These are phyloP conservation scores for Mucor lusitanicus DNA, from an alignment of 371 early-diverging fungal species.

Conservation along the genomic window DNA sequence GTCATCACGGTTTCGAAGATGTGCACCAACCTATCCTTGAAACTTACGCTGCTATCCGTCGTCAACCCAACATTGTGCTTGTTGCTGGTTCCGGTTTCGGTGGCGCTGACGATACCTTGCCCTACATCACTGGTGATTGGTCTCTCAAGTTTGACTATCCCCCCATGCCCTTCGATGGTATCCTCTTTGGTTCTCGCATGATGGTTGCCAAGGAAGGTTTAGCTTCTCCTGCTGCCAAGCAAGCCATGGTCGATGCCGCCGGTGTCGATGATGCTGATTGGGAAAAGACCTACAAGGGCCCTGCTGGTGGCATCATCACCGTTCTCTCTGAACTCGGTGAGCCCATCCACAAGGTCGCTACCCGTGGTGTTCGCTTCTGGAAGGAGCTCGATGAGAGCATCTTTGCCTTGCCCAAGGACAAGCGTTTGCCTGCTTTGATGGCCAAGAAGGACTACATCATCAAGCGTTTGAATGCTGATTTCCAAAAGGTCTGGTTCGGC, in stretches of 20 bases:
- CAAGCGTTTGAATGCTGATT: slow-evolving; percentile 88
- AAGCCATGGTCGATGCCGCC: slow-evolving; percentile 89
- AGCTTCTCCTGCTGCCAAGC: slow-evolving; percentile 85
- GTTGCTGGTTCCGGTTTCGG: slow-evolving; percentile 95
- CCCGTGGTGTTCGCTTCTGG: slow-evolving; percentile 93
- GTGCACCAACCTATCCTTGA: slow-evolving; percentile 93
- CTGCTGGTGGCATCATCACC: slow-evolving; percentile 91
- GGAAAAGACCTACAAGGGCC: slow-evolving; percentile 93
- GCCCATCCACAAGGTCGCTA: slow-evolving; percentile 97
- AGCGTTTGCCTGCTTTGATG: slow-evolving; percentile 78
- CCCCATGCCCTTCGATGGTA: slow-evolving; percentile 96
- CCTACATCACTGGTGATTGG: slow-evolving; percentile 97
- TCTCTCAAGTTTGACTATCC: slow-evolving; percentile 80
- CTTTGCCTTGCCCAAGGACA: slow-evolving; percentile 87
- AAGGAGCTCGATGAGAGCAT: slow-evolving; percentile 94
- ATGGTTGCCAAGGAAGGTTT: slow-evolving; percentile 94
- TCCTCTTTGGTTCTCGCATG: slow-evolving; percentile 92
- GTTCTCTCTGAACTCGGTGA: slow-evolving; percentile 95
- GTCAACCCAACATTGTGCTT: slow-evolving; percentile 83
- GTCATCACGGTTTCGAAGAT: slow-evolving; percentile 97
- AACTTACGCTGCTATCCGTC: slow-evolving; percentile 91
- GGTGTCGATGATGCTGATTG: slow-evolving; percentile 89
- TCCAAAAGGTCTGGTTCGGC: slow-evolving; percentile 96
- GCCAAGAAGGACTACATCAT: slow-evolving; percentile 94
- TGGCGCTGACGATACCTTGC: slow-evolving; percentile 88